Conservation (phyloP, 2,329 filamentous ascomycete genomes). For the Volutella citrinella region DNA sequence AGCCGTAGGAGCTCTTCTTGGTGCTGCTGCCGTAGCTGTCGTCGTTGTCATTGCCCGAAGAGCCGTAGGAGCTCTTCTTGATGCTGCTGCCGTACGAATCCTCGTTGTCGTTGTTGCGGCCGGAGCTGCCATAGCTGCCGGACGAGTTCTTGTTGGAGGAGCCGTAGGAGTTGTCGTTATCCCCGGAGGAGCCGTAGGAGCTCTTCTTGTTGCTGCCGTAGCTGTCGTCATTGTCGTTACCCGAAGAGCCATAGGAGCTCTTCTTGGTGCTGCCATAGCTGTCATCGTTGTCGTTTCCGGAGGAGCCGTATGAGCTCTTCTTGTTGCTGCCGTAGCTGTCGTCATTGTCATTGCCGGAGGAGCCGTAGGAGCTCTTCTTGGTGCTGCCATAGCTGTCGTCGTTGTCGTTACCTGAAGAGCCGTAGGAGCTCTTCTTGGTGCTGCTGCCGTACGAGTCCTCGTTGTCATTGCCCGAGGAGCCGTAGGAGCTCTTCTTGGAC, state of each 20-base stretch:
- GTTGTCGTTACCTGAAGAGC: background rate
- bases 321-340: slow-evolving; percentile 5
- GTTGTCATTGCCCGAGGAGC: slow-evolving; percentile 16
- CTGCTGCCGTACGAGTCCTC: slow-evolving; percentile 12
- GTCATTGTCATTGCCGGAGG: slow-evolving; percentile 1
- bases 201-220: slow-evolving; percentile 1
- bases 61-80: slow-evolving; percentile 10
- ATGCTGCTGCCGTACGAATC: slow-evolving; percentile 14
- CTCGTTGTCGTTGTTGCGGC: slow-evolving; percentile 14
- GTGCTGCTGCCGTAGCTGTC: slow-evolving; percentile 4
- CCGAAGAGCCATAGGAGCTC: slow-evolving; percentile 3
- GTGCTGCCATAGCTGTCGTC: slow-evolving; percentile 3
- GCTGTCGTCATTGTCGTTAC: slow-evolving; percentile 1
- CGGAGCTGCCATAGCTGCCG: slow-evolving; percentile 15
- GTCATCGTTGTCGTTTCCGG: slow-evolving; percentile 2
- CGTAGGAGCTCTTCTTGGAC: slow-evolving; percentile 16
- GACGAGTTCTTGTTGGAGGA: slow-evolving; percentile 5
- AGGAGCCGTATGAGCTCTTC: background rate
- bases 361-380: background rate
- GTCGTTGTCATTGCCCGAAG: background rate
- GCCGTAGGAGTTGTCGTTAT: slow-evolving; percentile 2
- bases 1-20: slow-evolving; percentile 4
- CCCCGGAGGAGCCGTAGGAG: slow-evolving; percentile 1
- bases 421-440: background rate
- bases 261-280: slow-evolving; percentile 1